Conservation (phyloP, 805 yeast species). For the Candida sakaeoensis region DNA sequence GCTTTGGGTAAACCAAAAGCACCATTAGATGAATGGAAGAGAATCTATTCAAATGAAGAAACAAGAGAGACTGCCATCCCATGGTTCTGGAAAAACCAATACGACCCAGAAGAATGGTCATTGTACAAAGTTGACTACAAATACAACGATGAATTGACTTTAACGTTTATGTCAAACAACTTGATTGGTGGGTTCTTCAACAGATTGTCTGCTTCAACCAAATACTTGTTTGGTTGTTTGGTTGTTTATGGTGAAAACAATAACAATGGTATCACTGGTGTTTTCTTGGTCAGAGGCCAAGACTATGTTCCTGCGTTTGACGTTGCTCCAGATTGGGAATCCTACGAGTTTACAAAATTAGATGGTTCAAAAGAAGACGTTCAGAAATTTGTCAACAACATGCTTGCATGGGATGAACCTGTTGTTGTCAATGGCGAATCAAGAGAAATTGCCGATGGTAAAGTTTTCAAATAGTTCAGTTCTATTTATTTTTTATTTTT, state of each 20-base stretch:
- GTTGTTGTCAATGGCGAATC: constrained; percentile 71
- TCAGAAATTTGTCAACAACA: constrained; percentile 77
- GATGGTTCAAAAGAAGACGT: constrained; percentile 75
- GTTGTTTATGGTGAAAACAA: constrained; percentile 99
- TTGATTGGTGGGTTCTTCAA: constrained; percentile 96
- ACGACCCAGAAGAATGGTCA: constrained; percentile 90
- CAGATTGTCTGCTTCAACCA: constrained; percentile 88
- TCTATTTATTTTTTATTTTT: not conserved
- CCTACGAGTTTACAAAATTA: constrained; percentile 77
- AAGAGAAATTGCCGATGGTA: constrained; percentile 93
- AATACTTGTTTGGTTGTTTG: constrained; percentile 88
- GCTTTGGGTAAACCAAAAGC: constrained; percentile 69
- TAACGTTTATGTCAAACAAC: constrained; percentile 98
- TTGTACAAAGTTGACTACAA: constrained; percentile 93
- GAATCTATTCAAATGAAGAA: constrained; percentile 94
- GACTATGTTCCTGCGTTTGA: constrained; percentile 87
- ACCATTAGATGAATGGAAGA: constrained; percentile 90
- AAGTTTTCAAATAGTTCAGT: constrained; percentile 77
- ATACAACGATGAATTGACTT: constrained; percentile 96
- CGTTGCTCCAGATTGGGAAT: constrained; percentile 99
- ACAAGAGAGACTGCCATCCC: constrained; percentile 92
- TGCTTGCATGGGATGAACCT: constrained; percentile 99
- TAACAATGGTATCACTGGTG: constrained; percentile 96
- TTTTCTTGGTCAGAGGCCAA: constrained; percentile 92
- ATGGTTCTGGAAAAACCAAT: constrained; percentile 94